Percentiles rank a stretch among this genome's conserved stretches.
phyloP scores from a whole-genome alignment of 805 yeast genomes.

The Ogataea chonburiensis region DNA sequence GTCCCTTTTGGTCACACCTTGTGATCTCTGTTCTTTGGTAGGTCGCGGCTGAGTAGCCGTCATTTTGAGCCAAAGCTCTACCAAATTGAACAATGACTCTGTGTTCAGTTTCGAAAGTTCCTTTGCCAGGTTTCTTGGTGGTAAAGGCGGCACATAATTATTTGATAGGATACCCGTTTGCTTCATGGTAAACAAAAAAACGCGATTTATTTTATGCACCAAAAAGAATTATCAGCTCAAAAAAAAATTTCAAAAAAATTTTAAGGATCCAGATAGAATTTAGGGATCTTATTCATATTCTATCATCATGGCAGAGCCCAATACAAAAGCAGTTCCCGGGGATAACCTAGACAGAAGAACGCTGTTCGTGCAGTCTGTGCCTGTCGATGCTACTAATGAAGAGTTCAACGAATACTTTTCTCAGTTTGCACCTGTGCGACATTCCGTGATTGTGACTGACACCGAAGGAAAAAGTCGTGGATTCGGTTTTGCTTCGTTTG shows the following conservation, averaged over 20 bases:
- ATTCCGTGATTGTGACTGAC: constrained; percentile 88
- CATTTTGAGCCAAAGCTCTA: constrained; percentile 34
- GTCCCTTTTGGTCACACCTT: constrained; percentile 20
- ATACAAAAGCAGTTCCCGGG: constrained; percentile 3
- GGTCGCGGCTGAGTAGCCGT: constrained; percentile 31
- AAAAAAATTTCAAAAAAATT: constrained; percentile 12
- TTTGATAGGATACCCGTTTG: constrained; percentile 35
- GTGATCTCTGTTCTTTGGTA: constrained; percentile 19
- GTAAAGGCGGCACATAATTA: constrained; percentile 32
- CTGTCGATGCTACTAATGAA: constrained; percentile 76
- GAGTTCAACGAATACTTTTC: constrained; percentile 83
- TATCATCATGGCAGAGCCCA: constrained; percentile 1
- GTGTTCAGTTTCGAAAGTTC: constrained; percentile 28
- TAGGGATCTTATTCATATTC: background rate
- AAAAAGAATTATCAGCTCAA: background rate
- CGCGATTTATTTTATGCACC: constrained; percentile 3
- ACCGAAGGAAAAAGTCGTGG: constrained; percentile 78
- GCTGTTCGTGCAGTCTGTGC: constrained; percentile 83
- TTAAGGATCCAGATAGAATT: constrained; percentile 7
- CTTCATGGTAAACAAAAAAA: constrained; percentile 13
- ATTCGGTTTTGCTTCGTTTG: constrained; percentile 92
- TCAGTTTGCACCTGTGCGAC: constrained; percentile 91
- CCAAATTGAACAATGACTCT: constrained; percentile 33
- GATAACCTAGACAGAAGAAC: constrained; percentile 55
- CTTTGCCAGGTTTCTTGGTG: constrained; percentile 24